Evolutionary conservation across 208 protist species (phyloP).

Genomic region (Leishmania turanica): DNA sequence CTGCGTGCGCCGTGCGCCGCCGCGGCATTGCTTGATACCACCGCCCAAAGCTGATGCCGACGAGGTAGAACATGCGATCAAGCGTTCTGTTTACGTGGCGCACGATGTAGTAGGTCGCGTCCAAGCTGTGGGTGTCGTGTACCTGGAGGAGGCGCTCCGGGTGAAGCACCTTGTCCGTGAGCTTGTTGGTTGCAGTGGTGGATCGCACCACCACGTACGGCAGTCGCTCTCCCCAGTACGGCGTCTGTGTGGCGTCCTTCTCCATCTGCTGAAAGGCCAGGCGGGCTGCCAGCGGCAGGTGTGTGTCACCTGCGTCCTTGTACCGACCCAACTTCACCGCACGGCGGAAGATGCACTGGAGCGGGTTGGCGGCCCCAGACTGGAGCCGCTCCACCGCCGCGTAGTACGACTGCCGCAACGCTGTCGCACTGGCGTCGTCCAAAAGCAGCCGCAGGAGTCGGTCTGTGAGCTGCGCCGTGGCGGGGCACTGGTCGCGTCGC

Average conservation of each 20-base stretch:
- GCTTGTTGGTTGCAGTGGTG: conserved; percentile 7
- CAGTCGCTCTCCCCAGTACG: conserved; percentile 81
- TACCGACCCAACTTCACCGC: conserved; percentile 81
- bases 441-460: conserved; percentile 64
- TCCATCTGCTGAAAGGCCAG: conserved; percentile 67
- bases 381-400: conserved; percentile 52
- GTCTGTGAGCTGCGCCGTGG: conserved; percentile 45
- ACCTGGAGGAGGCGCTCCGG: conserved; percentile 57
- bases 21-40: conserved; percentile 70
- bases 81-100: conserved; percentile 76
- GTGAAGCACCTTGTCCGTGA: conserved; percentile 48
- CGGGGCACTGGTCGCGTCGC: conserved; percentile 98
- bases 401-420: conserved; percentile 39
- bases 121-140: conserved; percentile 34
- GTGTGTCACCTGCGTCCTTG: conserved; percentile 22
- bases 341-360: conserved; percentile 75
- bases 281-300: conserved; percentile 64
- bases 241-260: conserved; percentile 52
- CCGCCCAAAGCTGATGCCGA: conserved; percentile 61
- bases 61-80: conserved; percentile 79
- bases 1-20: conserved; percentile 26
- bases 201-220: conserved; percentile 71
- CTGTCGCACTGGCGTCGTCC: conserved; percentile 30
- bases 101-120: conserved; percentile 82
- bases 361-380: conserved; percentile 49